phyloP scores from a whole-genome alignment of 1,139 yeast genomes.

The Eremothecium sinecaudum region DNA sequence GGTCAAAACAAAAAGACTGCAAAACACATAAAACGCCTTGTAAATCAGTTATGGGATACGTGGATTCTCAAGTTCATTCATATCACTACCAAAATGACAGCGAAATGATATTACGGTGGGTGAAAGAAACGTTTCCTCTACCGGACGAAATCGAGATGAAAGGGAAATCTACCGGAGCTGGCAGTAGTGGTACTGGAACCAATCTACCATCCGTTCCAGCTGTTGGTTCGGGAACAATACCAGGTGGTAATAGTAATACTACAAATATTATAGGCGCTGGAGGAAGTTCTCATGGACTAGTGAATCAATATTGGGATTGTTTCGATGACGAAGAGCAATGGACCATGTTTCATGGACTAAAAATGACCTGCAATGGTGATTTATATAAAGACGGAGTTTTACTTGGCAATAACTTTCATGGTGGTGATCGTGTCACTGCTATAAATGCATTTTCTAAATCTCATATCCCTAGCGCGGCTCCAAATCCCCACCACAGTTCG shows the following conservation, averaged over 20 bases:
- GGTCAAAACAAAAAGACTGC: too few species aligned
- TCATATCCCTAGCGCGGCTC: conserved; percentile 1
- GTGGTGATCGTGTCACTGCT: conserved; percentile 3
- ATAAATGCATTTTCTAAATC: conserved; percentile 1
- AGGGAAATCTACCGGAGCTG: conserved; percentile 4
- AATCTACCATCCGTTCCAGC: conserved; percentile 5
- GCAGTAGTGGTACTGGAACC: conserved; percentile 2
- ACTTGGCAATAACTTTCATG: conserved; percentile 8
- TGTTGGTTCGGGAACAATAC: conserved; percentile 4
- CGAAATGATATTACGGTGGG: conserved; percentile 9
- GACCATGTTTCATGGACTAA: conserved; percentile 8
- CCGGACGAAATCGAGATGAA: conserved; percentile 10
- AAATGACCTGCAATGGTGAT: conserved; percentile 9
- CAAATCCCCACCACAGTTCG: background rate
- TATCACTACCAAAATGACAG: conserved; percentile 7
- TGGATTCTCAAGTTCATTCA: conserved; percentile 7
- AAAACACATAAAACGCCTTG: too few species aligned
- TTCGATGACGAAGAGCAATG: conserved; percentile 10
- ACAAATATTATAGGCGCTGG: conserved; percentile 3
- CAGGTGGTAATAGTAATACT: conserved; percentile 1
- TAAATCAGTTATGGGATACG: conserved; percentile 8
- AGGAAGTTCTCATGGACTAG: conserved; percentile 1
- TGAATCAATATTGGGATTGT: conserved; percentile 10
- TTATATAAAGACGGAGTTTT: conserved; percentile 6
- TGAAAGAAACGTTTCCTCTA: conserved; percentile 7